These are phyloP conservation scores for Neurospora sp. DNA, from an alignment of 495 filamentous ascomycete genomes.

Conservation along the genomic window DNA sequence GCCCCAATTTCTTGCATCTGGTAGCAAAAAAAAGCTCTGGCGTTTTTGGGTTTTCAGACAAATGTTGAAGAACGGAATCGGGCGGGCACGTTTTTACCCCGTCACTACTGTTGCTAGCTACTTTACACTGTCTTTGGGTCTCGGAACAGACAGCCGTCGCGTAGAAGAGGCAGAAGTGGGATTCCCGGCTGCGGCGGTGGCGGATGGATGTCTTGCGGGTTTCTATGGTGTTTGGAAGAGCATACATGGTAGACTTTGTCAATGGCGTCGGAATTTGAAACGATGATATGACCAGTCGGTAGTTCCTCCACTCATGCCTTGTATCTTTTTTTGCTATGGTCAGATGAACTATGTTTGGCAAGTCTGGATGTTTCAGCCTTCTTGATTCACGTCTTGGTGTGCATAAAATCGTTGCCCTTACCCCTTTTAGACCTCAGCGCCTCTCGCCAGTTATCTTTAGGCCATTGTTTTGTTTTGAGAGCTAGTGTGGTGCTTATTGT, in stretches of 20 bases:
- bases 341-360: too few relatives aligned
- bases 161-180: neutral
- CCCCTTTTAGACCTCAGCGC: too few relatives aligned
- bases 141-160: neutral
- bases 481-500: neutral
- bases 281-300: neutral
- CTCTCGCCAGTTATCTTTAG: too few relatives aligned
- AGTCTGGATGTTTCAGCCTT: too few relatives aligned
- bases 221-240: neutral
- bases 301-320: too few relatives aligned
- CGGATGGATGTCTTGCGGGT: neutral
- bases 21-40: constrained; percentile 21
- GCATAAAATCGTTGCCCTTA: too few relatives aligned
- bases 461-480: too few relatives aligned
- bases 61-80: neutral
- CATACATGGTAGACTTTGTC: neutral
- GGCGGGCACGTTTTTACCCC: neutral
- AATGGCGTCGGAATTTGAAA: neutral
- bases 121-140: neutral
- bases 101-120: neutral
- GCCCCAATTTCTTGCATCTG: constrained; percentile 17
- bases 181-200: neutral
- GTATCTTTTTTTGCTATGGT: too few relatives aligned
- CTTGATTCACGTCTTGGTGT: too few relatives aligned
- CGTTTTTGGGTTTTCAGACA: constrained; percentile 18